Percentiles rank a stretch among this genome's conserved stretches.
These are phyloP conservation scores for Wallacemonas collosoma DNA, from an alignment of 208 protist species.

Conservation along the genomic window DNA sequence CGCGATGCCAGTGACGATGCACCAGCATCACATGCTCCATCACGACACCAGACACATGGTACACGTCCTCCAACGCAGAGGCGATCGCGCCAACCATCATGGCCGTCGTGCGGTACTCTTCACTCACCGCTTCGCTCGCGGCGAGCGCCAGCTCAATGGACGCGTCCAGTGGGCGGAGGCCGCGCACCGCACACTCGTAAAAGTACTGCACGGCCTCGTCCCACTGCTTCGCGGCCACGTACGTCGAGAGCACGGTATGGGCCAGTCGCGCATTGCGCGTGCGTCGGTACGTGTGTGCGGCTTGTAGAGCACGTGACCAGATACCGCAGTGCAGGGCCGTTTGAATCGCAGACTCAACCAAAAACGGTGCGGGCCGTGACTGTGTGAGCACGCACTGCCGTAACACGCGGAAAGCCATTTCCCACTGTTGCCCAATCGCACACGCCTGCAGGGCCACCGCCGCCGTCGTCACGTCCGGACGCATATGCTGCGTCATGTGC, in stretches of 20 bases:
- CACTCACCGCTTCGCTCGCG: constrained; percentile 61
- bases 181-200: constrained; percentile 59
- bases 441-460: constrained; percentile 68
- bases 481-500: constrained; percentile 48
- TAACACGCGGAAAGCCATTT: constrained; percentile 62
- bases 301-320: constrained; percentile 53
- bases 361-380: constrained; percentile 35
- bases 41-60: constrained; percentile 56
- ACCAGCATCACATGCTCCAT: constrained; percentile 79
- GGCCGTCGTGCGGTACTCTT: constrained; percentile 64
- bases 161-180: constrained; percentile 57
- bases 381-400: constrained; percentile 64
- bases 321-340: constrained; percentile 50
- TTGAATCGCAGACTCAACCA: constrained; percentile 50
- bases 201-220: constrained; percentile 77
- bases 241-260: constrained; percentile 57
- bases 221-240: constrained; percentile 50
- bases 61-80: constrained; percentile 80
- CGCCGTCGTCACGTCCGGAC: constrained; percentile 53
- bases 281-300: constrained; percentile 46
- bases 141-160: constrained; percentile 64
- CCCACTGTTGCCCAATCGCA: constrained; percentile 58
- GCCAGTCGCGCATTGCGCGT: constrained; percentile 55
- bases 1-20: constrained; percentile 33
- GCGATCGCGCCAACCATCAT: constrained; percentile 64